Conservation (phyloP, 352 stramenopile genomes). For the Pythium phragmiticola region DNA sequence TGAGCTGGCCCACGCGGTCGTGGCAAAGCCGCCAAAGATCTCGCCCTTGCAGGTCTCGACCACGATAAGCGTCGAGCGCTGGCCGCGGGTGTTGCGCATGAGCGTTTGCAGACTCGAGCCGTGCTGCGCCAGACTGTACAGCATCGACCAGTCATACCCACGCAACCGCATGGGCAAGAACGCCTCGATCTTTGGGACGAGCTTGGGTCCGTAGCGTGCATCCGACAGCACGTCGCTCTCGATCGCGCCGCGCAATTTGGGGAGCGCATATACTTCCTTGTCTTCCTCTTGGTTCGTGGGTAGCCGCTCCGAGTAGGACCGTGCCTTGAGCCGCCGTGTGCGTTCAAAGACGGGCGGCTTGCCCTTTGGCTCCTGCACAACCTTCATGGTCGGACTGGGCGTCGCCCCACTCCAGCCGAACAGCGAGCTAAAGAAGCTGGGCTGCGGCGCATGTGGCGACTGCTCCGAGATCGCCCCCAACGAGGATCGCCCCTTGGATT, state of each 20-base stretch:
- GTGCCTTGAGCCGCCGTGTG: constrained; percentile 25
- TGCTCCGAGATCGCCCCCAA: constrained; percentile 24
- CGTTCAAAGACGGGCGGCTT: background rate
- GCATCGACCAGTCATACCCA: constrained; percentile 65
- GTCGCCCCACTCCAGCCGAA: constrained; percentile 1
- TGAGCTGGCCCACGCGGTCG: constrained; percentile 44
- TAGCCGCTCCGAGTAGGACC: constrained; percentile 37
- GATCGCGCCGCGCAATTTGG: constrained; percentile 47
- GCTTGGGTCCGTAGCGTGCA: constrained; percentile 27
- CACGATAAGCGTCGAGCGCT: constrained; percentile 51
- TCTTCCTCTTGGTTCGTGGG: constrained; percentile 32
- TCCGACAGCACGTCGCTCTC: constrained; percentile 52
- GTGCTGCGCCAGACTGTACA: constrained; percentile 64
- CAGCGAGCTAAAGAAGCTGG: constrained; percentile 21
- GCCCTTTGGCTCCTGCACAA: background rate
- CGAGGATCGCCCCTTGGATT: background rate
- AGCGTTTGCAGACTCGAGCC: constrained; percentile 68
- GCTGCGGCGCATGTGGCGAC: background rate
- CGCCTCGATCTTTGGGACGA: constrained; percentile 67
- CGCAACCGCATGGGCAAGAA: constrained; percentile 46
- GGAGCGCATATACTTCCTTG: constrained; percentile 34
- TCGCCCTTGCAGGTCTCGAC: constrained; percentile 65
- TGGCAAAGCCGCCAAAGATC: constrained; percentile 62
- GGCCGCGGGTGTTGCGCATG: constrained; percentile 37
- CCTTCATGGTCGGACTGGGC: constrained; percentile 10